A percentile compares a stretch with the other conserved stretches of the same genome.
Evolutionary conservation across 345 rosid species (phyloP).

Genomic region (Eucalyptus victrix): DNA sequence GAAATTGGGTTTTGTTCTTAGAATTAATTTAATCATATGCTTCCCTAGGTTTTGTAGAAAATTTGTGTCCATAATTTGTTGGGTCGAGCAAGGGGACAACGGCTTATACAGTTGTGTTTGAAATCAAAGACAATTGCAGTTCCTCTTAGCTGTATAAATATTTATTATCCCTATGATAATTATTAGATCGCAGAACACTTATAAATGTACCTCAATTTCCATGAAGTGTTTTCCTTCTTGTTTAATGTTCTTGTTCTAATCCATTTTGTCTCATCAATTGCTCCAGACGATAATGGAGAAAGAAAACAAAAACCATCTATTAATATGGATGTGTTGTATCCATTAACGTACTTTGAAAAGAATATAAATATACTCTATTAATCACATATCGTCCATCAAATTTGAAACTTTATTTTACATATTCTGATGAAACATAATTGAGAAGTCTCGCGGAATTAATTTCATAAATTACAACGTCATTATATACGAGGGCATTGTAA

Average conservation of each 20-base stretch:
- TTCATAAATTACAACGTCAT: background rate
- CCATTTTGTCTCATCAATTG: background rate
- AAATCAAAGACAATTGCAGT: rapidly evolving
- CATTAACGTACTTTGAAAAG: background rate
- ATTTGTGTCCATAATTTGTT: background rate
- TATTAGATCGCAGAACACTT: rapidly evolving
- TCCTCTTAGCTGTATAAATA: background rate
- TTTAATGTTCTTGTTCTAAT: background rate
- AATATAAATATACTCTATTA: background rate
- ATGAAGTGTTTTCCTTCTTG: background rate
- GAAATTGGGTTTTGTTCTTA: background rate
- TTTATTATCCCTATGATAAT: rapidly evolving
- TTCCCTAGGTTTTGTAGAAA: background rate
- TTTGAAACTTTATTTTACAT: background rate
- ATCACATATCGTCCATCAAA: background rate
- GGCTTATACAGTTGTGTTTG: rapidly evolving
- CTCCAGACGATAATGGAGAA: rapidly evolving
- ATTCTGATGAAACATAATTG: background rate
- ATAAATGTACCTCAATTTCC: background rate
- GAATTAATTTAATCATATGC: background rate
- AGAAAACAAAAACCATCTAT: background rate
- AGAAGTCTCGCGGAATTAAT: background rate
- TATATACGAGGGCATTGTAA: background rate
- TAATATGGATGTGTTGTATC: background rate
- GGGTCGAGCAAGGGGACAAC: background rate